Percentiles rank a stretch among this genome's conserved stretches.
These are phyloP conservation scores for Chrysoporthe puriensis DNA, from an alignment of 2,329 filamentous ascomycete genomes.

Conservation along the genomic window DNA sequence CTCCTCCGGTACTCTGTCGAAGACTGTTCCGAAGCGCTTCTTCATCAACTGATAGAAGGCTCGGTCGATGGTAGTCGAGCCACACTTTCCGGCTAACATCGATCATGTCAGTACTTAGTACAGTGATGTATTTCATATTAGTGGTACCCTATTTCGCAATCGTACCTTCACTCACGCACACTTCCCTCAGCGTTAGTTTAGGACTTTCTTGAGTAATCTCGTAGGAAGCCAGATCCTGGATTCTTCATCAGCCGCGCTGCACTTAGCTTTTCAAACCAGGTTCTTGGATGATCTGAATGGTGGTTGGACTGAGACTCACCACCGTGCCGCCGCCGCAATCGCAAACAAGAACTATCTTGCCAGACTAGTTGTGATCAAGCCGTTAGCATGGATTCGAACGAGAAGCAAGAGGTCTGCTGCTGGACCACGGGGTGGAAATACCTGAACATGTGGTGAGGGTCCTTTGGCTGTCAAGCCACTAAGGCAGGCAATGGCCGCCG, in stretches of 20 bases:
- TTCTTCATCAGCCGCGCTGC: neutral
- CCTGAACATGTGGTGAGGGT: neutral
- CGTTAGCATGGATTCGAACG: neutral
- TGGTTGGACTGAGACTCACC: neutral
- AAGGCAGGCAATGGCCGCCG: slow-evolving; percentile 12
- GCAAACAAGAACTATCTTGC: slow-evolving; percentile 12
- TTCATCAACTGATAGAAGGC: slow-evolving; percentile 12
- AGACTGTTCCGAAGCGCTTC: slow-evolving; percentile 4
- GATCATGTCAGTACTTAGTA: neutral
- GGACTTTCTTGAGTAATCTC: neutral
- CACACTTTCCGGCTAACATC: slow-evolving; percentile 7
- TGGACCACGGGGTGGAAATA: neutral
- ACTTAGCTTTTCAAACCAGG: neutral
- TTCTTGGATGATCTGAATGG: neutral
- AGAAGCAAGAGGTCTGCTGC: neutral
- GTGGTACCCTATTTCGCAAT: neutral
- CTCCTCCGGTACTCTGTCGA: slow-evolving; percentile 5
- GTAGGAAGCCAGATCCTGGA: slow-evolving; percentile 2
- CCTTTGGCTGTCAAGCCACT: slow-evolving; percentile 7
- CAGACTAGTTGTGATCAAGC: neutral
- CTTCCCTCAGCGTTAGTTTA: neutral
- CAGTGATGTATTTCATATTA: neutral
- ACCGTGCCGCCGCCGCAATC: slow-evolving; percentile 13
- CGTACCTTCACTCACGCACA: slow-evolving; percentile 14
- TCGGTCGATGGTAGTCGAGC: slow-evolving; percentile 15